A percentile compares a stretch with the other conserved stretches of the same genome.
Conservation (phyloP, 192 early-diverging fungal species). For the Powellomyces hirtus region DNA sequence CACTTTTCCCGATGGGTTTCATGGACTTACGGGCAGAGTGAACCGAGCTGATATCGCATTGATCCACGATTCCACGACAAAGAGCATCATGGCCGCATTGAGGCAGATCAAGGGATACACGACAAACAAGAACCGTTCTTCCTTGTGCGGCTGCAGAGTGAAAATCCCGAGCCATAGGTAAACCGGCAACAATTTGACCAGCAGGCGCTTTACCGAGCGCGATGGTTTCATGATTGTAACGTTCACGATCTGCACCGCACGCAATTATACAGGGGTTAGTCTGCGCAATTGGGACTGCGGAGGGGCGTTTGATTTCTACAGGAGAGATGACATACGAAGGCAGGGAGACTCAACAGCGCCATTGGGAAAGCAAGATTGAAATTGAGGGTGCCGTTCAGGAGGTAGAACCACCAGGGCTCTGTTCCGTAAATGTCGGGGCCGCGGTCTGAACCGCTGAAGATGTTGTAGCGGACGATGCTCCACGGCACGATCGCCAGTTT, state of each 20-base stretch:
- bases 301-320: too few relatives aligned
- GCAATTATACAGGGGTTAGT: too few relatives aligned
- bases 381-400: conserved; percentile 86
- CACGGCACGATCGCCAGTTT: conserved; percentile 67
- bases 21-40: not conserved
- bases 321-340: conserved; percentile 52
- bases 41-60: not conserved
- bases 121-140: conserved; percentile 92
- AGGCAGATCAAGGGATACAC: conserved; percentile 86
- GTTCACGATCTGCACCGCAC: too few relatives aligned
- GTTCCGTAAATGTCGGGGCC: conserved; percentile 84
- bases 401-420: conserved; percentile 92
- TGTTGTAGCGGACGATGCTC: conserved; percentile 92
- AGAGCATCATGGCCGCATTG: conserved; percentile 67
- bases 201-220: too few relatives aligned
- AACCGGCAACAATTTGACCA: conserved; percentile 54
- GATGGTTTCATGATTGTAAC: too few relatives aligned
- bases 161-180: conserved; percentile 77
- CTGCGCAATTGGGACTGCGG: too few relatives aligned
- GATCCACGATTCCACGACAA: conserved; percentile 7
- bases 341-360: conserved; percentile 63
- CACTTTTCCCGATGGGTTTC: too few relatives aligned
- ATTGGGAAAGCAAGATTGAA: conserved; percentile 79
- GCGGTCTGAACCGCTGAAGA: conserved; percentile 66
- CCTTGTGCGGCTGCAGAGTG: conserved; percentile 91